These are phyloP conservation scores for Arachis monticola DNA, from an alignment of 331 rosid species.

Conservation along the genomic window DNA sequence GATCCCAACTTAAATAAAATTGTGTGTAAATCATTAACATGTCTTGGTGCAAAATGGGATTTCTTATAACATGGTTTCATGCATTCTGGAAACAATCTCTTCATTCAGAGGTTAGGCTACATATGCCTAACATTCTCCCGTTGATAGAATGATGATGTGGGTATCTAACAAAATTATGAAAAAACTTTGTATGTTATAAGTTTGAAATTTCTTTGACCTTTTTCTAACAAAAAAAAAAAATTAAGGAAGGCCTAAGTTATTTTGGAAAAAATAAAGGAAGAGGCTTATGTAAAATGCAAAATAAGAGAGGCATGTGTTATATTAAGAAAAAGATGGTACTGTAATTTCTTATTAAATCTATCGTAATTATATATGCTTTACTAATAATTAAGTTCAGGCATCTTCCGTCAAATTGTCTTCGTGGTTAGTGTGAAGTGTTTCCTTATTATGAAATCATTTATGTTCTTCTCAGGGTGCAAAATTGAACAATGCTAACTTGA, in stretches of 20 bases:
- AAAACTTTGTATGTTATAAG: background rate
- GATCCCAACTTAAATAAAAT: background rate
- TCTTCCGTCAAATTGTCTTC: background rate
- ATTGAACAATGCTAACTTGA: constrained; percentile 76
- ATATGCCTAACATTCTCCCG: background rate
- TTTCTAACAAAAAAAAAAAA: constrained; percentile 4
- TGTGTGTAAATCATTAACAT: constrained; percentile 24
- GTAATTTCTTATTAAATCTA: background rate
- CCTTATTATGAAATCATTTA: constrained; percentile 6
- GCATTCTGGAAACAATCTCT: constrained; percentile 8
- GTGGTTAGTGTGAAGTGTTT: background rate
- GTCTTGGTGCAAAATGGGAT: constrained; percentile 5
- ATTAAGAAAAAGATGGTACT: background rate
- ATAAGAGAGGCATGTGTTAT: background rate
- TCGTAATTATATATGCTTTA: background rate
- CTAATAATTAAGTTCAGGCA: background rate
- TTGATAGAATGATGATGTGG: background rate
- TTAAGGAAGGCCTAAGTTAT: background rate
- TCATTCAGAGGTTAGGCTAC: background rate
- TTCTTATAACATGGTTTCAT: background rate
- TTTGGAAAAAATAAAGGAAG: background rate
- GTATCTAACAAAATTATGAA: constrained; percentile 5
- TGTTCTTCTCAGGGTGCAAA: constrained; percentile 74
- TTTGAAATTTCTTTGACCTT: background rate
- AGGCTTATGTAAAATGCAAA: constrained; percentile 18